Base-by-base conservation (phyloP, 495 filamentous ascomycete genomes). In the Daldinia bambusicola region DNA sequence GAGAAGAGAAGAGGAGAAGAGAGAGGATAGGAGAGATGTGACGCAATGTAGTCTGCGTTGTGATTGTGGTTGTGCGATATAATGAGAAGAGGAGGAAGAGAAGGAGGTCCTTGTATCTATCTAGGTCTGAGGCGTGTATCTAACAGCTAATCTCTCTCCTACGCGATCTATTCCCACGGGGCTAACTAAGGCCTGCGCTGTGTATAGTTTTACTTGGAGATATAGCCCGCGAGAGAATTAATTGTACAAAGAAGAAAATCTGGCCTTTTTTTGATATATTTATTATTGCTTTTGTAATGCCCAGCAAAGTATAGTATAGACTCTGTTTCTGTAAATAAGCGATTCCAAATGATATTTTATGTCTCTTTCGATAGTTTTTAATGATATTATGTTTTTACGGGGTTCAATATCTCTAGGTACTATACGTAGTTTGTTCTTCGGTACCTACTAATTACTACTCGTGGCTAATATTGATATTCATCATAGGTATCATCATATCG, bases 171-270 rank as follows among this genome's bases (percentile, higher is more conserved):
- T 41, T 61, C 38, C 20, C 50, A 12, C 10, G 8, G 59, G 26
- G 34, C 34, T 36, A 36, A 26, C 6, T 38, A 31, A 55, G 14
- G 14, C 51, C 57, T 51, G 48, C 57, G 51, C 50, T 72, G 66
- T 72, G 48, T 69, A 68, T 68, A 72, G 48, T 63, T 2, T 55
- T 40, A 16, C 26, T 38, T 26, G 26, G 26, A 26, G 26, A 26
- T 26, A 38, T 57, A 26, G 61, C 43, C 43, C 26, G 14, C 30
- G 50, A 55, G 30, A 58, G 53, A 58, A 63, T 53, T 67, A 64
- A 72, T 69, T 65, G 65, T 72, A 72, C 40, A 72, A 68, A 72
- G 3, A 26, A 26, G 3, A 26, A 68, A 72, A 53, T 68, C 60
- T 32, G 51, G 50, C 53, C 38, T 57, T 26, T 57, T 26, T 26